A percentile compares a stretch with the other conserved stretches of the same genome.
These are phyloP conservation scores for Alternaria triticimaculans DNA, from an alignment of 2,329 filamentous ascomycete species.

Conservation along the genomic window DNA sequence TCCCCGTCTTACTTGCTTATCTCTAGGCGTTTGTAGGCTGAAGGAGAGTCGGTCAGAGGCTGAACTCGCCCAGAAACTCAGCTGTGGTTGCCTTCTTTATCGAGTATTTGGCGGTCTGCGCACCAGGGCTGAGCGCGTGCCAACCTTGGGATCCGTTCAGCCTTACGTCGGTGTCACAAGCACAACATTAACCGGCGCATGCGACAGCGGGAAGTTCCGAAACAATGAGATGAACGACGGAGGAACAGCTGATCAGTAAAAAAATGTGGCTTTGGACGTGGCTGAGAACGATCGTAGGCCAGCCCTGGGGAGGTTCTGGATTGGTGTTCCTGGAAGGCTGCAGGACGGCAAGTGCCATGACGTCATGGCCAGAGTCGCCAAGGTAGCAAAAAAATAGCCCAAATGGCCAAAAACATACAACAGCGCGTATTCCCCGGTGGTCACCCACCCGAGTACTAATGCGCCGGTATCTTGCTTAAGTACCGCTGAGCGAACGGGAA, in stretches of 20 bases:
- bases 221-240: not conserved
- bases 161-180: conserved; percentile 13
- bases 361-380: not conserved
- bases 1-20: not conserved
- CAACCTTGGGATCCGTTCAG: not conserved
- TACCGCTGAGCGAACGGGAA: too few species aligned
- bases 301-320: not conserved
- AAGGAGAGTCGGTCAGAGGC: not conserved
- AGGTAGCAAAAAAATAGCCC: not conserved
- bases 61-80: not conserved
- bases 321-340: not conserved
- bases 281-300: not conserved
- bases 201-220: not conserved
- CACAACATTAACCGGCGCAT: not conserved
- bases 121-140: conserved; percentile 17
- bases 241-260: not conserved
- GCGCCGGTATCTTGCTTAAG: too few species aligned
- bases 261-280: not conserved
- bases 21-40: not conserved
- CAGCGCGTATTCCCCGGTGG: too few species aligned
- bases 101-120: not conserved
- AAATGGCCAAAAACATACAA: not conserved
- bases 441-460: too few species aligned
- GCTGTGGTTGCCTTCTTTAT: conserved; percentile 16
- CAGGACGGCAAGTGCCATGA: not conserved